A percentile compares a stretch with the other conserved stretches of the same genome.
Evolutionary conservation across 2,329 filamentous ascomycete species (phyloP).

Genomic region (Colletotrichum filicis): DNA sequence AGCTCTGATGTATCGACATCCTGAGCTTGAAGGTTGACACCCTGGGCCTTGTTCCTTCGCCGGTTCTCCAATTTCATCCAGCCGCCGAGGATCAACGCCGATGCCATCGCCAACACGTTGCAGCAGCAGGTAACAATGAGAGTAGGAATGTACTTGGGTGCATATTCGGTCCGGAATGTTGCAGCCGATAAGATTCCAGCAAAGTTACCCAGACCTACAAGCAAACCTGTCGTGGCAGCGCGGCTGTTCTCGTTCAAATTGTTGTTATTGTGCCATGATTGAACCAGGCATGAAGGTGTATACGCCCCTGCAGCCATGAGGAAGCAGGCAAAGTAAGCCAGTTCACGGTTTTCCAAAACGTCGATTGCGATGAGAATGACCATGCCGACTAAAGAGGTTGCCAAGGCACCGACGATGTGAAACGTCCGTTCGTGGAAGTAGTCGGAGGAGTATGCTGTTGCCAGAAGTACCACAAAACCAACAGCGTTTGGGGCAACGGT

Average conservation of each 20-base stretch:
- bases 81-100: constrained; percentile 49
- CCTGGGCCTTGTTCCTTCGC: constrained; percentile 49
- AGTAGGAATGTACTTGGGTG: constrained; percentile 59
- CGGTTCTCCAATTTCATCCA: constrained; percentile 59
- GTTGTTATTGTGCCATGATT: constrained; percentile 60
- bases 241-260: constrained; percentile 54
- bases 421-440: constrained; percentile 57
- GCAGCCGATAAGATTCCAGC: constrained; percentile 48
- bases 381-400: constrained; percentile 53
- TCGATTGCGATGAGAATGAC: constrained; percentile 55
- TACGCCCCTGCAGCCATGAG: constrained; percentile 58
- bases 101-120: constrained; percentile 53
- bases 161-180: constrained; percentile 59
- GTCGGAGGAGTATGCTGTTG: constrained; percentile 55
- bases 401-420: constrained; percentile 54
- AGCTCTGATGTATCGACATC: constrained; percentile 52
- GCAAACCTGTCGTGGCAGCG: constrained; percentile 58
- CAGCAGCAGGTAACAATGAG: constrained; percentile 53
- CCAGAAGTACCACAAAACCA: constrained; percentile 56
- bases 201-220: constrained; percentile 60
- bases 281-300: constrained; percentile 61
- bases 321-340: constrained; percentile 63
- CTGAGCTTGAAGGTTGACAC: constrained; percentile 45
- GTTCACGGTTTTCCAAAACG: constrained; percentile 45
- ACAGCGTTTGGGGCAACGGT: constrained; percentile 47